These are phyloP conservation scores for Candida nitratophila DNA, from an alignment of 805 yeast species.

Conservation along the genomic window DNA sequence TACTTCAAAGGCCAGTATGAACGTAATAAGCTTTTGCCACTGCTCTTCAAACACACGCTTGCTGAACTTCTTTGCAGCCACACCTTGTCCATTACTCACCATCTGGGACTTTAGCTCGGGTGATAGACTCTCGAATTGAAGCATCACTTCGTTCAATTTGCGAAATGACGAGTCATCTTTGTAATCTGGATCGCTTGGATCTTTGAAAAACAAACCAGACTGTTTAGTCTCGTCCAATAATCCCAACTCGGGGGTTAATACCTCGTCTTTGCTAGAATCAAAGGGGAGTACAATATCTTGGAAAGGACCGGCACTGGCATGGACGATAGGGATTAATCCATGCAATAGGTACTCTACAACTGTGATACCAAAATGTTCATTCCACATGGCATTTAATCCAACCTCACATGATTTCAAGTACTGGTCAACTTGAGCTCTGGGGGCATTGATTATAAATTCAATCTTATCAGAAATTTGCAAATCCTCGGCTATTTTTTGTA, in stretches of 20 bases:
- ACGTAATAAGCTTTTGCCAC: conserved; percentile 15
- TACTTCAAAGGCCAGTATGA: conserved; percentile 12
- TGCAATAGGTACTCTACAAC: conserved; percentile 88
- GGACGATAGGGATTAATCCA: conserved; percentile 84
- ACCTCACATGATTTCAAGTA: conserved; percentile 51
- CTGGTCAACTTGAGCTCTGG: conserved; percentile 53
- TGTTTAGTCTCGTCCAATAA: conserved; percentile 11
- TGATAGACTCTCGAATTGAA: conserved; percentile 17
- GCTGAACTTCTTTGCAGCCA: conserved; percentile 21
- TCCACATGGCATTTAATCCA: conserved; percentile 98
- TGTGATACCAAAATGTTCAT: conserved; percentile 97
- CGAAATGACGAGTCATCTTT: conserved; percentile 27
- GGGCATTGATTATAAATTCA: conserved; percentile 65
- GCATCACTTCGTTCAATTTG: conserved; percentile 43
- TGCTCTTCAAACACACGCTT: conserved; percentile 14
- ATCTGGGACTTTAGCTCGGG: conserved; percentile 8
- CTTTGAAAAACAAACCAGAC: conserved; percentile 75
- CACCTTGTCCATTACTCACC: conserved; percentile 15
- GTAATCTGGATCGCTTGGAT: conserved; percentile 67
- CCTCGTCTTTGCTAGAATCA: conserved; percentile 24
- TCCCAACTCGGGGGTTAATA: neutral
- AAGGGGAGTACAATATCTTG: conserved; percentile 73
- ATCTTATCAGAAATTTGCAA: conserved; percentile 12
- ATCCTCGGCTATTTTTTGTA: conserved; percentile 38
- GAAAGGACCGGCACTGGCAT: conserved; percentile 93